Evolutionary conservation across 257 asterid genomes (phyloP).

Genomic region (Scutellaria barbata): DNA sequence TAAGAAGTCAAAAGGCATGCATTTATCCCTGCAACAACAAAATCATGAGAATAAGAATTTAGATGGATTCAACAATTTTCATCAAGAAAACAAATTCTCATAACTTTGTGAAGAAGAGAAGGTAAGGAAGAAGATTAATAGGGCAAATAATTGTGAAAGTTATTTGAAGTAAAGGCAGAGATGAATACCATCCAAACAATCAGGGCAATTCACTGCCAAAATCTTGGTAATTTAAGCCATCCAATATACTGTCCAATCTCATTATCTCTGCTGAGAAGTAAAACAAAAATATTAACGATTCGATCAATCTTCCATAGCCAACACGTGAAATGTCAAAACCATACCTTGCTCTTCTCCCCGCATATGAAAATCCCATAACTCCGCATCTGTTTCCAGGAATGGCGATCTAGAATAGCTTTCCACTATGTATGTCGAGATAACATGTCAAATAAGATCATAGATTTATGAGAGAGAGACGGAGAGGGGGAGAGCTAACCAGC

Average conservation of each 20-base stretch:
- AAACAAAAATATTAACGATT: slow-evolving; percentile 22
- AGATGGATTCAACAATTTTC: not conserved
- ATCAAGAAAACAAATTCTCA: no score
- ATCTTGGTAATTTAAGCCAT: slow-evolving; percentile 53
- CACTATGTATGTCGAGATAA: slow-evolving; percentile 54
- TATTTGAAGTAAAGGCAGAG: not conserved
- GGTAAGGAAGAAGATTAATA: no score
- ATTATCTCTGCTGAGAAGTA: slow-evolving; percentile 48
- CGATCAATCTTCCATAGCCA: slow-evolving; percentile 17
- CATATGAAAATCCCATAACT: slow-evolving; percentile 46
- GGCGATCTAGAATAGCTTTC: slow-evolving; percentile 77
- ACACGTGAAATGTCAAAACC: slow-evolving; percentile 25
- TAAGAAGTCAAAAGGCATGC: slow-evolving; percentile 9
- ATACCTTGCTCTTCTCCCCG: slow-evolving; percentile 45
- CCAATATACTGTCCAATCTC: slow-evolving; percentile 49
- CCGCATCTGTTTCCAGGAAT: slow-evolving; percentile 52
- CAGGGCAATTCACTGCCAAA: slow-evolving; percentile 48
- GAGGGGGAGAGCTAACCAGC: slow-evolving; percentile 52
- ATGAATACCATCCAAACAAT: slow-evolving; percentile 34
- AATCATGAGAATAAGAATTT: slow-evolving; percentile 15
- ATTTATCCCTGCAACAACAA: slow-evolving; percentile 33
- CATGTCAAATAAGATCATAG: slow-evolving; percentile 3
- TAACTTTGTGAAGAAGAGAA: no score
- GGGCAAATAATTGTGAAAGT: no score
- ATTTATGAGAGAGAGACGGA: slow-evolving; percentile 1